These are phyloP conservation scores for Malus sieversii DNA, from an alignment of 306 rosid genomes.

Conservation along the genomic window DNA sequence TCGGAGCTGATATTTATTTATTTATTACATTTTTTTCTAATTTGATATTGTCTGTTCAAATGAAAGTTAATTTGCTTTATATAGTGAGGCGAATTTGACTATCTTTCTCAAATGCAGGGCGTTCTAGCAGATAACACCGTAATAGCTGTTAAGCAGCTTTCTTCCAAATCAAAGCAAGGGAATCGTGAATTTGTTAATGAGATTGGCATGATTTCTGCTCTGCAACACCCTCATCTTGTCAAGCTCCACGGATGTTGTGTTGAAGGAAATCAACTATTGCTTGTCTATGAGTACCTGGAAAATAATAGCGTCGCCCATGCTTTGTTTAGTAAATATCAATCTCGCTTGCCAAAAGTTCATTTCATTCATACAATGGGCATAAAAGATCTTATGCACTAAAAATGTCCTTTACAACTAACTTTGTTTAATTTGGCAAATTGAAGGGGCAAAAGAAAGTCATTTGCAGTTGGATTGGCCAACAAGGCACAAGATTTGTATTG, in stretches of 20 bases:
- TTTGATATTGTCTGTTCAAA: background rate
- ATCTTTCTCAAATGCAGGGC: constrained; percentile 30
- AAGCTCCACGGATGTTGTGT: too few relatives aligned
- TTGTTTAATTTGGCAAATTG: background rate
- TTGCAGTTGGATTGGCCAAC: background rate
- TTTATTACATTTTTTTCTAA: background rate
- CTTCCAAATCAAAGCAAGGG: too few relatives aligned
- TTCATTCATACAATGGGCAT: background rate
- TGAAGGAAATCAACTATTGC: too few relatives aligned
- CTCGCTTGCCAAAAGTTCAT: too few relatives aligned
- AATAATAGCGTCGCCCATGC: too few relatives aligned
- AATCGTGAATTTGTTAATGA: too few relatives aligned
- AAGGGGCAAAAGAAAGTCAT: constrained; percentile 8
- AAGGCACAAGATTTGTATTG: background rate
- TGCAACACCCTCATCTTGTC: too few relatives aligned
- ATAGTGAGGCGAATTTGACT: background rate
- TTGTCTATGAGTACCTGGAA: too few relatives aligned
- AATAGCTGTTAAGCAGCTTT: constrained; percentile 35
- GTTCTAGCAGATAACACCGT: constrained; percentile 27
- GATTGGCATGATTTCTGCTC: too few relatives aligned
- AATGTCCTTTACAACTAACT: background rate
- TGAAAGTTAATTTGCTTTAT: background rate
- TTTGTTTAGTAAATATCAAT: too few relatives aligned
- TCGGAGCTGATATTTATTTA: background rate
- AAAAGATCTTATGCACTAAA: background rate